Base-by-base conservation (phyloP, 306 rosid genomes). In the Acacia confusa region DNA sequence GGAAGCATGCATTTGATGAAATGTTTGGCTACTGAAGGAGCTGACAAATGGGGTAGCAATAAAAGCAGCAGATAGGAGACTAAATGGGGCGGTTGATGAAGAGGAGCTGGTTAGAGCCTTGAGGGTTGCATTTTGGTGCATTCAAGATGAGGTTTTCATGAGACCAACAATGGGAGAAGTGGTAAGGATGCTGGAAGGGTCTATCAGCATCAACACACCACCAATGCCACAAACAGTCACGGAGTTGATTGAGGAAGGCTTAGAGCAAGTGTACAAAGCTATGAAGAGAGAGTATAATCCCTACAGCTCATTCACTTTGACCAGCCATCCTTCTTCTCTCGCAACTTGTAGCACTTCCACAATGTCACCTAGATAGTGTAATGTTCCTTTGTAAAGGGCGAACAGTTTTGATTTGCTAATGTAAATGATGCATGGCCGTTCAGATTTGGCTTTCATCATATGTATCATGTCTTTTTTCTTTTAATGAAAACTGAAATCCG, bases 91-190 rank as follows among this genome's bases (percentile, higher is more conserved):
- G 38, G 94, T 88, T 79, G 95, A 93, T 58, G 95, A 86, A 86
- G 95, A 90, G 78, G 94, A 90, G 83, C 66, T 93, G 22, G 22
- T 43, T 32, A 89, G 98, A 82, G 90, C 96, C 14, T 70, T 95
- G 76, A 93, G 90, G 85, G 87, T 89, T 4, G 99, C 94, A 27
- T 89, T 95, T 76, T 93, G 99, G 99, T 95, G 99, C 89, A 95
- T 95, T 57, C 97, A 93, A 82, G 99, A 95, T 82, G 99, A 93
- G 88, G 88, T 95, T 43, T 78, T 65, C 52, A 73, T 74, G 90
- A 81, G 99, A 79, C 99, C 99, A 40, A 89, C 95, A 60, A 95
- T 92, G 99, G 99, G 99, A 52, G 99, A 92, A 57, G 91, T 93
- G 63, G 97, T 93, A 84, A 91, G 92, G 81, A 86, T 92, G 97